Evolutionary conservation across 306 rosid species (phyloP), one percentile per base, ranked within the genome.

Genomic region (Castanopsis chinensis): DNA sequence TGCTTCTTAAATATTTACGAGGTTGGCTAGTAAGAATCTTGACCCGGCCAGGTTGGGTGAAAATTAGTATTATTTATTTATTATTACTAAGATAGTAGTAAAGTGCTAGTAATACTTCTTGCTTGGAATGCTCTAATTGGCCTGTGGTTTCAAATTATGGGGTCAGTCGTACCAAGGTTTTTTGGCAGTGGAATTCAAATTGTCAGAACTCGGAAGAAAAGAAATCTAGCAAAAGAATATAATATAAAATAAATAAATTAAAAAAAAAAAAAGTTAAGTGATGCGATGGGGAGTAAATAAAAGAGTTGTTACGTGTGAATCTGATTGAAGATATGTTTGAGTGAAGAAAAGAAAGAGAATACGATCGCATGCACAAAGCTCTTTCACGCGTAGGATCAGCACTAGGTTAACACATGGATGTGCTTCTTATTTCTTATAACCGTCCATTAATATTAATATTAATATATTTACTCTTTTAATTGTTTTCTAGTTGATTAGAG

Each of bases 171-270:
- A 49, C 52, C 14, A 5, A 72, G 3, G 64, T 30, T 5, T 74
- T 45, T 63, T 65, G 76, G 64, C 81, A 65, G 76, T 75, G 77
- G 75, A 77, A 76, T 79, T 82, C 84, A 76, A 53, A 65, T 65
- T 68, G 82, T 82, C 82, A 72, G 79, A 65, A 75, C 30, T 79
- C 73, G 67, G 76, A 55, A 74, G 55, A 71, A 71, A 55, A 74
- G 55, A 71, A 71, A 75, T 20, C 51, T 35, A 28, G 11, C 59
- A 68, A 35, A 43, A 10, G 13, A 17, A 32, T 49, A 33, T 15
- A 25, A 25, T 1, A 25, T 25, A 25, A 25, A 25, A 25, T 25
- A 25, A 25, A 25, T 13, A 12, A 49, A 49, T 49, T 10, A 49
- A 45, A 11, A 1, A 45, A 1, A 14, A 18, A 11, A 35, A 4